phyloP scores from a whole-genome alignment of 139 green algal genomes.

The Zygnema circumcarinatum region DNA sequence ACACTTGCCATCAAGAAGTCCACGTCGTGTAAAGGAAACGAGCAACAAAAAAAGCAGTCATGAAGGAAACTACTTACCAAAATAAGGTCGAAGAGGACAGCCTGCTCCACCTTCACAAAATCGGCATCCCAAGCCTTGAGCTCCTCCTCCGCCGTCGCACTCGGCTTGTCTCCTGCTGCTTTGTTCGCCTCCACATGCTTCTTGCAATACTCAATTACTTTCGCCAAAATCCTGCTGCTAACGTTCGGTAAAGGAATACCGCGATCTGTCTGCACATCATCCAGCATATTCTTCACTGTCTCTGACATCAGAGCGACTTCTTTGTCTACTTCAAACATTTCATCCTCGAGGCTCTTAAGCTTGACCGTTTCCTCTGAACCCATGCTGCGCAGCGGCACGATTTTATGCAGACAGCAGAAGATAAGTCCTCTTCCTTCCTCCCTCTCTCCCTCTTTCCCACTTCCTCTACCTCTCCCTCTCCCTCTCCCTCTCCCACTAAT shows the following conservation, averaged over 20 bases:
- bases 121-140: constrained; percentile 91
- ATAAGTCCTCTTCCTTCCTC: constrained; percentile 13
- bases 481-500: too few relatives aligned
- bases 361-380: constrained; percentile 53
- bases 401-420: not conserved
- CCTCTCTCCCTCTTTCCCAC: too few relatives aligned
- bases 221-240: constrained; percentile 64
- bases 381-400: not conserved
- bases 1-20: too few relatives aligned
- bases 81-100: constrained; percentile 98
- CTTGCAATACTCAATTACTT: constrained; percentile 97
- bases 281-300: constrained; percentile 69
- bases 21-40: too few relatives aligned
- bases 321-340: constrained; percentile 66
- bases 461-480: too few relatives aligned
- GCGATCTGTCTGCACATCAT: constrained; percentile 54
- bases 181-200: constrained; percentile 82
- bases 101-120: constrained; percentile 98
- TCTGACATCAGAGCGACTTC: constrained; percentile 61
- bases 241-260: constrained; percentile 71
- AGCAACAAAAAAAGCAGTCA: not conserved
- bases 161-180: constrained; percentile 38
- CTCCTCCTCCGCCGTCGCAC: constrained; percentile 74
- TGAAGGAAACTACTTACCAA: constrained; percentile 64
- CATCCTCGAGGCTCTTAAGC: constrained; percentile 63